Evolutionary conservation across 805 yeast species (phyloP), one percentile per base, ranked within the genome.

Genomic region (Candida silvatica): DNA sequence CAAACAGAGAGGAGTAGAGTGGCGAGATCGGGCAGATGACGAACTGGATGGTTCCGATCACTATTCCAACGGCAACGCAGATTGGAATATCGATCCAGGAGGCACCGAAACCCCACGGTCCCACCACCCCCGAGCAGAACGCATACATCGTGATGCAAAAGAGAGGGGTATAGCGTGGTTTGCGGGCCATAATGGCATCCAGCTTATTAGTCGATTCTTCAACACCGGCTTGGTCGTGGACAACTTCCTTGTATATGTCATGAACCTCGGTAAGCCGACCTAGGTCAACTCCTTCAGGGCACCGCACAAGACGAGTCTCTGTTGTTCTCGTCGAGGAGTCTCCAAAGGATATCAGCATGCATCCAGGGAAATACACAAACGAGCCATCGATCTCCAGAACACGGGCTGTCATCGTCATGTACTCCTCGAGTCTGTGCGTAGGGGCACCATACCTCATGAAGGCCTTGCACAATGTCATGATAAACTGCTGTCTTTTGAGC

Each of bases 401-500:
- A 37, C 95, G 67, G 12, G 95, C 80, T 1, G 97, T 88, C 87
- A 85, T 80, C 19, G 79, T 71, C 81, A 90, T 74, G 56, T 87
- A 88, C 49, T 90, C 97, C 55, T 90, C 97, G 35, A 90, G 59
- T 50, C 97, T 70, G 56, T 90, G 97, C 2, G 95, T 87, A 1
- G 97, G 97, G 0, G 97, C 97, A 20, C 97, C 97, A 48, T 76
- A 90, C 38, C 84, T 61, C 97, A 90, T 88, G 36, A 90, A 65
- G 0, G 95, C 94, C 31, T 84, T 74, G 53, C 97, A 88, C 62
- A 90, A 68, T 24, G 90, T 69, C 46, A 88, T 59, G 38, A 90
- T 80, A 51, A 90, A 90, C 32, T 88, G 64, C 53, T 88, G 96
- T 38, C 95, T 70, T 52, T 88, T 94, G 17, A 88, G 61, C 17